Percentiles rank a stretch among this genome's conserved stretches.
Evolutionary conservation across 495 filamentous ascomycete species (phyloP).

Genomic region (Talaromyces adpressus): DNA sequence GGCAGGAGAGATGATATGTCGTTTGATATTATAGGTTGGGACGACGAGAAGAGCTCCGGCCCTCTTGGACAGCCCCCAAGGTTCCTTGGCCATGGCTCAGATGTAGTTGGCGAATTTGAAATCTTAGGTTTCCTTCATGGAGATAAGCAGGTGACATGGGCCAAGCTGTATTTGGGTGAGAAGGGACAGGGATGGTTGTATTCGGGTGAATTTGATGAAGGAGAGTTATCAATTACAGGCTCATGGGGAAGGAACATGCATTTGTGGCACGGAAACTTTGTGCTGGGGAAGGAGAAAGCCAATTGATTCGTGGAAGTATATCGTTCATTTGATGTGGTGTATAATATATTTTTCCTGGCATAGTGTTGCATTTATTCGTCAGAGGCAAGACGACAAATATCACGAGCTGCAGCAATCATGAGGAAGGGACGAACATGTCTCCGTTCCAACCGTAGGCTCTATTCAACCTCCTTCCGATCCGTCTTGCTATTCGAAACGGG

Average conservation of each 20-base stretch:
- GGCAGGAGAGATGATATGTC: background rate
- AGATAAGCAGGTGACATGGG: constrained; percentile 1
- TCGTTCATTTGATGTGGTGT: background rate
- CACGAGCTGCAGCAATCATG: background rate
- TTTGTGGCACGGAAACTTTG: background rate
- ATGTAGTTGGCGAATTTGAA: background rate
- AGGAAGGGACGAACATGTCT: constrained; percentile 19
- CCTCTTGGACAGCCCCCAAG: background rate
- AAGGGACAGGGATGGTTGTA: background rate
- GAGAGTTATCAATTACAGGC: background rate
- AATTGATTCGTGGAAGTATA: background rate
- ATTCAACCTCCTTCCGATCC: constrained; percentile 34
- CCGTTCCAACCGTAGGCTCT: constrained; percentile 38
- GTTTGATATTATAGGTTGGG: background rate
- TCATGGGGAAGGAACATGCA: constrained; percentile 3
- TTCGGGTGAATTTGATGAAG: background rate
- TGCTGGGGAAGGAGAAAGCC: background rate
- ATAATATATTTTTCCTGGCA: background rate
- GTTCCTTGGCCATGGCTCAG: background rate
- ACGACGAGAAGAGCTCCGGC: background rate
- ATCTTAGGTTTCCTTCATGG: background rate
- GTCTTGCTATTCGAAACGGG: constrained; percentile 25
- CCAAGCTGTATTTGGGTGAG: background rate
- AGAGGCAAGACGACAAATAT: background rate
- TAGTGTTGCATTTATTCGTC: background rate